phyloP scores from a whole-genome alignment of 768 basidiomycete species.

The Wakefieldia striispora region DNA sequence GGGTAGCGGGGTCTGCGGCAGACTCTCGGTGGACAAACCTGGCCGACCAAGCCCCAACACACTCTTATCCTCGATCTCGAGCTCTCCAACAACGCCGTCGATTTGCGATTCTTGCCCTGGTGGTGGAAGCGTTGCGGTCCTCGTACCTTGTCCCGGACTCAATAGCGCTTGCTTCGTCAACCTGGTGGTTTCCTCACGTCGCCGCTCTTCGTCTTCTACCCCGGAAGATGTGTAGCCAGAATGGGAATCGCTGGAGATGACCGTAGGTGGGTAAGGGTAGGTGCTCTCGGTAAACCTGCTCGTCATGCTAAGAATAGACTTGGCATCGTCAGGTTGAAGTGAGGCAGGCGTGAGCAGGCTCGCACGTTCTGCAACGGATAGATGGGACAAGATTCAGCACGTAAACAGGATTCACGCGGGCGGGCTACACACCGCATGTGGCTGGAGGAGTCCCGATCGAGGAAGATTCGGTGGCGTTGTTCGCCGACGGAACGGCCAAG shows the following conservation, averaged over 20 bases:
- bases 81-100: constrained; percentile 1
- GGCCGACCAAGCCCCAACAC: constrained; percentile 77
- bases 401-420: neutral
- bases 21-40: constrained; percentile 70
- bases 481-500: constrained; percentile 5
- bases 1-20: constrained; percentile 33
- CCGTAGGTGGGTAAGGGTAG: constrained; percentile 23
- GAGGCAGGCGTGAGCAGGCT: constrained; percentile 15
- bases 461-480: constrained; percentile 3
- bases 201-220: constrained; percentile 20
- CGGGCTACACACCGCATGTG: constrained; percentile 24
- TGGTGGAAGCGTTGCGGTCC: constrained; percentile 36
- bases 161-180: constrained; percentile 18
- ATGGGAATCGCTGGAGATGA: constrained; percentile 14
- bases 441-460: constrained; percentile 1
- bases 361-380: constrained; percentile 13
- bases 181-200: constrained; percentile 23
- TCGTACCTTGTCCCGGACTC: constrained; percentile 22
- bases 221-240: constrained; percentile 22
- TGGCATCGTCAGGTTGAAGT: constrained; percentile 22
- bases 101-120: constrained; percentile 3
- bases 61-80: constrained; percentile 54
- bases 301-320: constrained; percentile 29
- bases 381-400: constrained; percentile 12
- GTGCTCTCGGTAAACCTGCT: constrained; percentile 29